These are phyloP conservation scores for Ligustrum vulgare DNA, from an alignment of 257 asterid species.

Conservation along the genomic window DNA sequence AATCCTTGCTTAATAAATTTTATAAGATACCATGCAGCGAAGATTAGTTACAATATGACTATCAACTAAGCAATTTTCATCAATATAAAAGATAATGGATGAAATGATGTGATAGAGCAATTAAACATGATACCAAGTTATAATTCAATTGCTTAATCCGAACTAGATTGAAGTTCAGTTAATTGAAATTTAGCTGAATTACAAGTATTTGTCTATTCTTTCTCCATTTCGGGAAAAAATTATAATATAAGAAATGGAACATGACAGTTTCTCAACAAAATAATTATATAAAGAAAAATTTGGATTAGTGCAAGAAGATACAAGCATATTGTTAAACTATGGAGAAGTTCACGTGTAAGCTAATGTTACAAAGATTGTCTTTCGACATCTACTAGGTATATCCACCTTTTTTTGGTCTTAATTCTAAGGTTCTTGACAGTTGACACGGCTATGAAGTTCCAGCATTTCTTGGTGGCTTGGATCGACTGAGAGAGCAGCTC, in stretches of 20 bases:
- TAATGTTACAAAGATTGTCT: slow-evolving; percentile 26
- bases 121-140: too few relatives aligned
- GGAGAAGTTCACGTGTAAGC: neutral
- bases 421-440: slow-evolving; percentile 78
- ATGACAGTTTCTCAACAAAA: neutral
- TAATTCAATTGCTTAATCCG: too few relatives aligned
- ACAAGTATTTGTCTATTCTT: too few relatives aligned
- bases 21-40: neutral
- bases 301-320: neutral
- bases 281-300: neutral
- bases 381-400: slow-evolving; percentile 26
- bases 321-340: neutral
- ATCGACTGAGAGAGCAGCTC: slow-evolving; percentile 95
- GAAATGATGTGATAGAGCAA: neutral
- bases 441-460: slow-evolving; percentile 92
- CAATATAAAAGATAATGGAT: neutral
- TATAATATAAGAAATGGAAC: neutral
- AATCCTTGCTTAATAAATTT: too few relatives aligned
- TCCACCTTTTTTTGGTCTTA: neutral
- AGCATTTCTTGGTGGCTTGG: slow-evolving; percentile 99
- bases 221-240: too few relatives aligned
- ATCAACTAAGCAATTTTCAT: neutral
- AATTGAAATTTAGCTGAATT: too few relatives aligned
- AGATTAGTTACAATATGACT: too few relatives aligned
- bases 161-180: too few relatives aligned